These are phyloP conservation scores for Oryza nivara DNA, from an alignment of 176 grass and related monocot species.

Conservation along the genomic window DNA sequence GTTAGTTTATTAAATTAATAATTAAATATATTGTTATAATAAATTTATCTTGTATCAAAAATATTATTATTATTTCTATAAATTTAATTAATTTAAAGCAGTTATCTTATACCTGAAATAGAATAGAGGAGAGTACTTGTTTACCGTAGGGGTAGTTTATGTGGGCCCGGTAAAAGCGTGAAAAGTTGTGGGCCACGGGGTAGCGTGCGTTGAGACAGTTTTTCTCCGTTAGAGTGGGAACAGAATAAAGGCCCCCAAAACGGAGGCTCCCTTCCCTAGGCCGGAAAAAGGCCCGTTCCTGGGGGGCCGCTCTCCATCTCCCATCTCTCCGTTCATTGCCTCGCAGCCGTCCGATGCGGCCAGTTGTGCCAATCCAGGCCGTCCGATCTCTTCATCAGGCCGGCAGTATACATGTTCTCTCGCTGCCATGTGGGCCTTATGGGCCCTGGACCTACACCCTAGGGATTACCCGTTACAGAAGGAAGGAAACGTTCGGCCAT, in stretches of 20 bases:
- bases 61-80: too few species aligned
- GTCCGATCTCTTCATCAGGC: neutral
- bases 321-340: neutral
- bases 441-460: neutral
- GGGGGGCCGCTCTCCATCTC: conserved; percentile 26
- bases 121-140: too few species aligned
- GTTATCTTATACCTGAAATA: too few species aligned
- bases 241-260: conserved; percentile 32
- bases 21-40: too few species aligned
- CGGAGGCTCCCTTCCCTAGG: conserved; percentile 6
- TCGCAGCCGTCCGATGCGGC: conserved; percentile 3
- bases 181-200: neutral
- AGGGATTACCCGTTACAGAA: neutral
- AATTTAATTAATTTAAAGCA: too few species aligned
- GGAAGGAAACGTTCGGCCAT: neutral
- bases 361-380: neutral
- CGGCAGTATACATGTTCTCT: too few species aligned
- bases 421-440: conserved; percentile 11
- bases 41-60: too few species aligned
- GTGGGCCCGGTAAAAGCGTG: neutral
- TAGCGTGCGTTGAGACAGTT: conserved; percentile 50
- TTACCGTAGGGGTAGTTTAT: neutral
- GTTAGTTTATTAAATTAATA: too few species aligned
- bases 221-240: conserved; percentile 61
- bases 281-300: neutral